Base-by-base conservation (phyloP, 139 green algal species). In the Coccomyxa sp. region DNA sequence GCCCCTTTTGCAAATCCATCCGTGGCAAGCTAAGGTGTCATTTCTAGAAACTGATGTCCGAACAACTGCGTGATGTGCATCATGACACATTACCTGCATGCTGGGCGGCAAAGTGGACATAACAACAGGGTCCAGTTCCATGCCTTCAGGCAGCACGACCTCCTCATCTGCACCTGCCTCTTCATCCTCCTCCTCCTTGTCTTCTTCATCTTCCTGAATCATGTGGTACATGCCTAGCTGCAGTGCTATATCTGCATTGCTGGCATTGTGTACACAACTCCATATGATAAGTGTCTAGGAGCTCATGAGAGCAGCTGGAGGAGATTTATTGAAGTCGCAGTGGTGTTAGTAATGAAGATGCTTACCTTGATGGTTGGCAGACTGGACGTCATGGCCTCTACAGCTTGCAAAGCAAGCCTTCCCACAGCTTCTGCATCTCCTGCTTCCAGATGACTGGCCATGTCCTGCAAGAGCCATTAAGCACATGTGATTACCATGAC, bases 71-170 rank as follows among this genome's bases (percentile, higher is more conserved):
- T 9, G 7, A 71, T 71, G 18, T 28, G 63, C 18, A 71, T 71
- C 9, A 71, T 71, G 18, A 71, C 18, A 25, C 63, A 21, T 32
- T 75, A 82, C 79, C 91, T 97, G 93, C 83, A 98, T 67, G 9
- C 91, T 96, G 81, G 93, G 93, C 0, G 95, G 94, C 85, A 98
- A 90, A 15, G 90, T 93, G 31, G 90, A 91, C 86, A 98, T 88
- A 77, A 95, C 94, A 25, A 87, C 93, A 0, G 93, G 90, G 88
- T 98, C 93, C 76, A 94, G 79, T 16, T 86, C 82, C 45, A 82
- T 28, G 0, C 38, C 87, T 75, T 90, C 85, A 28, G 85, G 87
- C 77, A 90, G 13, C 60, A 88, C 79, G 28, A 88, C 79, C 82
- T 90, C 86, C 80, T 83, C 60, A 17, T 82, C 82, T 13, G 58